A percentile compares a stretch with the other conserved stretches of the same genome.
Evolutionary conservation across 2,329 filamentous ascomycete species (phyloP).

Genomic region (Aspergillus novofumigatus): DNA sequence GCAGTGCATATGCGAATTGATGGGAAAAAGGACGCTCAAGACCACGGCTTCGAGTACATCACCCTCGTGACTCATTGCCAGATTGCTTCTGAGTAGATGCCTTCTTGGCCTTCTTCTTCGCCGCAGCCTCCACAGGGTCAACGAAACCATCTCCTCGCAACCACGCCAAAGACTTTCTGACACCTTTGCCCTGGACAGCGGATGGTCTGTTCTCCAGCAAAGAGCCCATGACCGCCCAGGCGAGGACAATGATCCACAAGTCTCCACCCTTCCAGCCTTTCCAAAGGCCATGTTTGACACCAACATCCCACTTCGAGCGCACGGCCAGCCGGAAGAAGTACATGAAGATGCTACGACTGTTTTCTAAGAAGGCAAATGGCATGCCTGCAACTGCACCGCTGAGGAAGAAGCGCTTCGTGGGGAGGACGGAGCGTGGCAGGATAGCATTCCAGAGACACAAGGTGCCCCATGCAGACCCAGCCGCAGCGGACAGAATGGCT

Average conservation of each 20-base stretch:
- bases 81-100: constrained; percentile 11
- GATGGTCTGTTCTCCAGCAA: constrained; percentile 69
- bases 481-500: constrained; percentile 73
- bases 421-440: constrained; percentile 68
- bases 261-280: constrained; percentile 76
- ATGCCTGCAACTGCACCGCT: constrained; percentile 80
- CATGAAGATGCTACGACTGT: constrained; percentile 62
- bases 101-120: constrained; percentile 32
- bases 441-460: constrained; percentile 84
- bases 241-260: constrained; percentile 74
- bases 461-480: constrained; percentile 81
- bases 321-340: constrained; percentile 75
- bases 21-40: neutral
- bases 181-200: constrained; percentile 62
- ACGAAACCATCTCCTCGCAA: constrained; percentile 70
- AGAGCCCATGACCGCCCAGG: constrained; percentile 71
- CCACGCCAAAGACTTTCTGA: constrained; percentile 70
- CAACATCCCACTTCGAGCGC: constrained; percentile 86
- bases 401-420: constrained; percentile 84
- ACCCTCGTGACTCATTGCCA: neutral
- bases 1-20: neutral
- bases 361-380: constrained; percentile 66
- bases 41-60: neutral
- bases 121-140: constrained; percentile 57
- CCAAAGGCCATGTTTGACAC: constrained; percentile 88